phyloP scores from a whole-genome alignment of 768 basidiomycete genomes.

The Auriculariales sp. region DNA sequence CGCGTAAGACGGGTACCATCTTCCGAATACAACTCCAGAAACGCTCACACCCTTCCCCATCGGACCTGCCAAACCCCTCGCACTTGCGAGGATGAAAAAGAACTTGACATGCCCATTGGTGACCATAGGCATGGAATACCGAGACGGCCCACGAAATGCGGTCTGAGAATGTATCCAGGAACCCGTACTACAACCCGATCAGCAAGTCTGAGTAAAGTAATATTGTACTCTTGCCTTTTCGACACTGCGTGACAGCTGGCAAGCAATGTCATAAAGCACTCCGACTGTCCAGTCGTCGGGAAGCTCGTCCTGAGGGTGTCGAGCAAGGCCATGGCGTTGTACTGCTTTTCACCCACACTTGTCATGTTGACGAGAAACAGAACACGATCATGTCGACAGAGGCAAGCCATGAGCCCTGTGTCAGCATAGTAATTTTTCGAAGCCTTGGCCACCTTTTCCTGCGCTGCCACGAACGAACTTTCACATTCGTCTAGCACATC shows the following conservation, averaged over 20 bases:
- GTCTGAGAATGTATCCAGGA: constrained; percentile 4
- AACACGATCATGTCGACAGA: constrained; percentile 4
- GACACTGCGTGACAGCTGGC: constrained; percentile 19
- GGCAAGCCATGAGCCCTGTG: constrained; percentile 6
- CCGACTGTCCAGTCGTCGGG: constrained; percentile 16
- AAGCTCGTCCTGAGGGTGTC: constrained; percentile 1
- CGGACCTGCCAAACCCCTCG: constrained; percentile 8
- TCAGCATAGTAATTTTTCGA: constrained; percentile 2
- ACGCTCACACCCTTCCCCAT: constrained; percentile 8
- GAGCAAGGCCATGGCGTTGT: constrained; percentile 5
- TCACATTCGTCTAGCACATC: constrained; percentile 3
- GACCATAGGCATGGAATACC: constrained; percentile 26
- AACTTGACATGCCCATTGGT: constrained; percentile 23
- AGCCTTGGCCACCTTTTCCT: constrained; percentile 4
- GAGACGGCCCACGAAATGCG: constrained; percentile 18
- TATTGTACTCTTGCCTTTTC: constrained; percentile 1
- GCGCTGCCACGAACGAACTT: constrained; percentile 4
- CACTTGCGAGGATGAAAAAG: constrained; percentile 19
- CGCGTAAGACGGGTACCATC: constrained; percentile 1
- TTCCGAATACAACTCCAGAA: constrained; percentile 3
- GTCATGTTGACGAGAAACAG: constrained; percentile 5
- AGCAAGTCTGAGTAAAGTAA: not conserved
- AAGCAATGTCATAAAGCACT: constrained; percentile 19
- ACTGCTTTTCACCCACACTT: constrained; percentile 4
- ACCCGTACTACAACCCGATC: constrained; percentile 1